A percentile compares a stretch with the other conserved stretches of the same genome.
Evolutionary conservation across 2,329 filamentous ascomycete species (phyloP).

Genomic region (Colletotrichum viniferum): DNA sequence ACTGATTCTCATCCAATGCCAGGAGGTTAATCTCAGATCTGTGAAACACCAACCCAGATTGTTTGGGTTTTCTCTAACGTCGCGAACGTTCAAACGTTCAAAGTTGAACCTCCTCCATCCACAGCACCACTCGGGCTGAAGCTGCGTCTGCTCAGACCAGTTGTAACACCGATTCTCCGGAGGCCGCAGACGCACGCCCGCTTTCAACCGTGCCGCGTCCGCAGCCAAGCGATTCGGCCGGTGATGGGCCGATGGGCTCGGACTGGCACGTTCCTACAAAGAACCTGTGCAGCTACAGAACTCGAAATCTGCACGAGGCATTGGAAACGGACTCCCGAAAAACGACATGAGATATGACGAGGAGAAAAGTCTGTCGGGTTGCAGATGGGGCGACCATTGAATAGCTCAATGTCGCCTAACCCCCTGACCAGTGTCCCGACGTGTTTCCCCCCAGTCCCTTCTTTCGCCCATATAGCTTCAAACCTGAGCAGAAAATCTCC

Average conservation of each 20-base stretch:
- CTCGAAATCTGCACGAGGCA: neutral
- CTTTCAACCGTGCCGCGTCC: constrained; percentile 1
- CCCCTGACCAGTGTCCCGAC: neutral
- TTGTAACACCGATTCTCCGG: neutral
- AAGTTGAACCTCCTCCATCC: neutral
- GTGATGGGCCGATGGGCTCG: neutral
- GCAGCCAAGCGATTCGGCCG: neutral
- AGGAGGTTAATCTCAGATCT: neutral
- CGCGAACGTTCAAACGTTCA: neutral
- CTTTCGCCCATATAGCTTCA: neutral
- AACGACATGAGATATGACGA: neutral
- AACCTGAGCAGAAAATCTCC: neutral
- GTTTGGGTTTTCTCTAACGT: neutral
- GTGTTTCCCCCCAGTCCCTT: neutral
- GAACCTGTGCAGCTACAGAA: neutral
- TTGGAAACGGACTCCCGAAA: neutral
- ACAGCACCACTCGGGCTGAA: neutral
- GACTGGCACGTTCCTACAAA: constrained; percentile 12
- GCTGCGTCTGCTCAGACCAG: neutral
- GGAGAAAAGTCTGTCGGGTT: neutral
- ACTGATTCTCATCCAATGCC: neutral
- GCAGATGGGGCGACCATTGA: neutral
- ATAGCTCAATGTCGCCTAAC: neutral
- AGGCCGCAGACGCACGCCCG: constrained; percentile 2
- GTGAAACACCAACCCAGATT: neutral